A percentile compares a stretch with the other conserved stretches of the same genome.
Evolutionary conservation across 2,329 filamentous ascomycete genomes (phyloP).

Genomic region (Fusarium fujikuroi): DNA sequence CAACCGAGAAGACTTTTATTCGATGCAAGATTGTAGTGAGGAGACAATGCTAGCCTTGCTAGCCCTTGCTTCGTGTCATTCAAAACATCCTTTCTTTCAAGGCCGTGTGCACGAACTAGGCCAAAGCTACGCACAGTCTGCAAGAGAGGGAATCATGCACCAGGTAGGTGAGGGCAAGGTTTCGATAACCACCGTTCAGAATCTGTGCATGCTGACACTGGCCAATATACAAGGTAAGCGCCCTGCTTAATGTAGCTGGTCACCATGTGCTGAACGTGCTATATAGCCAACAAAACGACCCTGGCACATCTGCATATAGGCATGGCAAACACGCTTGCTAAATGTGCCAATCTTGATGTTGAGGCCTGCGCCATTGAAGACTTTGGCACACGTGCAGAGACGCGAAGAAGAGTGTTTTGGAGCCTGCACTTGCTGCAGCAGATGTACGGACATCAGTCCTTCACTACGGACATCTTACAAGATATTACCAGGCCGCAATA

Average conservation of each 20-base stretch:
- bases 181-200: not conserved
- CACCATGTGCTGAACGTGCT: not conserved
- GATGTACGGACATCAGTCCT: not conserved
- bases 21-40: not conserved
- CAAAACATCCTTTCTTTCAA: not conserved
- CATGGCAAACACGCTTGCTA: not conserved
- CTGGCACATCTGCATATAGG: not conserved
- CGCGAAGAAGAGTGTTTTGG: not conserved
- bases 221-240: not conserved
- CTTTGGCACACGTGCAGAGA: not conserved
- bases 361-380: not conserved
- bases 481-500: not conserved
- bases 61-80: not conserved
- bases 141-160: not conserved
- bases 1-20: not conserved
- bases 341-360: not conserved
- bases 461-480: not conserved
- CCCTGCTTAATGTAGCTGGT: rapidly evolving
- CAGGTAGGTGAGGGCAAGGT: not conserved
- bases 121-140: not conserved
- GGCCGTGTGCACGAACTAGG: not conserved
- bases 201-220: not conserved
- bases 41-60: not conserved
- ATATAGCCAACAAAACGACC: not conserved
- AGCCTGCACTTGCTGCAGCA: not conserved